Percentiles rank a stretch among this genome's conserved stretches.
phyloP scores from a whole-genome alignment of 768 basidiomycete genomes.

The Naganishia friedmannii region DNA sequence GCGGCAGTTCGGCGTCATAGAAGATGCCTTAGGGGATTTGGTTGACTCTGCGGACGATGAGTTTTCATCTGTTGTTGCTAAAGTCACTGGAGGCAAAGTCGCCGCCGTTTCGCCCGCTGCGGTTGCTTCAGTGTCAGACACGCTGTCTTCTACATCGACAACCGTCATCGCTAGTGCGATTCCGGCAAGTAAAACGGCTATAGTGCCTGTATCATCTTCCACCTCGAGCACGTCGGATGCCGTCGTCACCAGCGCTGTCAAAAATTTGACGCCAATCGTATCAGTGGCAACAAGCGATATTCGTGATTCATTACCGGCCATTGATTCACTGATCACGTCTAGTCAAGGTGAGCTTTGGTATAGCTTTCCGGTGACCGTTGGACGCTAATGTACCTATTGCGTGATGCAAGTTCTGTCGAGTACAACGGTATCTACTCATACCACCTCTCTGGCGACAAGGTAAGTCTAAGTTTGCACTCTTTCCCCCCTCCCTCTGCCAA shows the following conservation, averaged over 20 bases:
- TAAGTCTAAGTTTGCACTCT: not conserved
- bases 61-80: not conserved
- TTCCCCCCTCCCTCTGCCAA: not conserved
- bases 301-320: not conserved
- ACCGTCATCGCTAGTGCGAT: not conserved
- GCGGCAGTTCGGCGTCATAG: not conserved
- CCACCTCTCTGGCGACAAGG: not conserved
- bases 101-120: too few species aligned
- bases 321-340: not conserved
- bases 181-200: not conserved
- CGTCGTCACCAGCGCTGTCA: too few species aligned
- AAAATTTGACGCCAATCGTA: not conserved
- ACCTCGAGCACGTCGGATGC: not conserved
- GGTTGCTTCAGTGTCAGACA: not conserved
- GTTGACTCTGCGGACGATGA: not conserved
- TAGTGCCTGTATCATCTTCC: not conserved
- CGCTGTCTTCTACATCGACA: not conserved
- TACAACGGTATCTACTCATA: not conserved
- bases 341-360: not conserved
- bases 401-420: not conserved
- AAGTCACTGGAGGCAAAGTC: not conserved
- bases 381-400: not conserved
- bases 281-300: not conserved
- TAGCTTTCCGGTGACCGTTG: not conserved
- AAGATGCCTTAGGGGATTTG: too few species aligned